Base-by-base conservation (phyloP, 2,329 filamentous ascomycete genomes). In the Epichloe uncinata region DNA sequence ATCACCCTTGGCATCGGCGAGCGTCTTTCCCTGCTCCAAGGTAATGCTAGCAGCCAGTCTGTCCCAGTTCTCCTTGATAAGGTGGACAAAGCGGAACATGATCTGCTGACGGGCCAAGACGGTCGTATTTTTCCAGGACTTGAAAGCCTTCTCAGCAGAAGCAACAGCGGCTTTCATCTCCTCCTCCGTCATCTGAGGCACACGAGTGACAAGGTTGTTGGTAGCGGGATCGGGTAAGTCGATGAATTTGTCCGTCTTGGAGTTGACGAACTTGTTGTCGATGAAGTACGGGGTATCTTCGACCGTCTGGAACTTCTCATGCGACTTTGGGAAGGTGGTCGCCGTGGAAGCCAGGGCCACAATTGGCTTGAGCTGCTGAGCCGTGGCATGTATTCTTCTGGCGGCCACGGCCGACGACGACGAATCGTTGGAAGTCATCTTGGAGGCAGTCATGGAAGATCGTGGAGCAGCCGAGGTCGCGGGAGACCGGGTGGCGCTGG, bases 11-110 rank as follows among this genome's bases (percentile, higher is more conserved):
- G 87, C 86, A 66, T 93, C 87, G 48, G 83, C 84, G 66, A 91
- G 84, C 0, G 87, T 93, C 78, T 93, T 93, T 66, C 87, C 87
- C 73, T 93, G 87, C 72, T 93, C 87, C 50, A 91, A 74, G 6
- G 85, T 90, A 66, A 93, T 93, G 70, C 84, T 88, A 12, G 87
- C 86, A 15, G 87, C 87, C 57, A 93, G 70, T 16, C 87, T 77
- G 65, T 93, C 87, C 85, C 85, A 90, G 70, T 93, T 84, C 69
- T 90, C 83, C 48, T 85, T 75, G 64, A 93, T 87, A 61, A 93
- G 72, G 34, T 77, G 75, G 35, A 88, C 85, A 61, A 88, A 89
- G 67, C 84, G 85, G 75, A 93, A 91, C 84, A 91, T 88, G 69
- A 91, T 83, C 70, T 87, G 81, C 73, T 93, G 87, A 55, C 86